phyloP scores from a whole-genome alignment of 2,329 filamentous ascomycete species.

The Chrysosporium queenslandicum region DNA sequence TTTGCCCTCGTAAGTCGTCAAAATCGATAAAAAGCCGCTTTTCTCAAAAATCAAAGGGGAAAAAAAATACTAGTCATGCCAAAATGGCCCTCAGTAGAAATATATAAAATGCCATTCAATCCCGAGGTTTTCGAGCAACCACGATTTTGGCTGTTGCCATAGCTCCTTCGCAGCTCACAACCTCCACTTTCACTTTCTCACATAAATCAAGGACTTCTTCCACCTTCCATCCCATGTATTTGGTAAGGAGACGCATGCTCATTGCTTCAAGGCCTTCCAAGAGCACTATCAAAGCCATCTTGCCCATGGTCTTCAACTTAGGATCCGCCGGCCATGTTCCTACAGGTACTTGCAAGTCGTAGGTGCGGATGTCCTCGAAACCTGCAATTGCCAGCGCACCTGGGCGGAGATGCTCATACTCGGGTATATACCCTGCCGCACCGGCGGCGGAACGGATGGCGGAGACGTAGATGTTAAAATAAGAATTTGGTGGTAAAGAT shows the following conservation, averaged over 20 bases:
- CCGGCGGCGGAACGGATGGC: constrained; percentile 33
- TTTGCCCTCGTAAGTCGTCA: too few species aligned
- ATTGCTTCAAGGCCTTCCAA: constrained; percentile 35
- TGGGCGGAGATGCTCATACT: constrained; percentile 36
- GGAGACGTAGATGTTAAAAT: constrained; percentile 27
- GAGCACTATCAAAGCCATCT: constrained; percentile 34
- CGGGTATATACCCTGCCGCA: constrained; percentile 33
- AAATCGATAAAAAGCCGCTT: too few species aligned
- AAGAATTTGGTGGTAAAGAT: constrained; percentile 24
- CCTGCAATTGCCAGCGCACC: constrained; percentile 35
- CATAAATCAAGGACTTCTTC: constrained; percentile 30
- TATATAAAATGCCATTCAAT: too few species aligned
- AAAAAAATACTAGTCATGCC: too few species aligned
- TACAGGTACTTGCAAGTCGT: constrained; percentile 31
- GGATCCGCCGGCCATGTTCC: constrained; percentile 31
- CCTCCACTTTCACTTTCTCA: constrained; percentile 31
- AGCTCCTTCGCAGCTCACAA: constrained; percentile 24
- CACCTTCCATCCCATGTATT: constrained; percentile 25
- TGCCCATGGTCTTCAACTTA: constrained; percentile 30
- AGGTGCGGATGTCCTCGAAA: constrained; percentile 35
- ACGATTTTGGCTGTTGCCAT: constrained; percentile 24
- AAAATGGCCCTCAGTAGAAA: too few species aligned
- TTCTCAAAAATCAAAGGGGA: neutral
- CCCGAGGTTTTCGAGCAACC: constrained; percentile 24
- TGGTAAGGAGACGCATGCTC: constrained; percentile 30